These are phyloP conservation scores for Pharus latifolius DNA, from an alignment of 176 grass and related monocot genomes.

Conservation along the genomic window DNA sequence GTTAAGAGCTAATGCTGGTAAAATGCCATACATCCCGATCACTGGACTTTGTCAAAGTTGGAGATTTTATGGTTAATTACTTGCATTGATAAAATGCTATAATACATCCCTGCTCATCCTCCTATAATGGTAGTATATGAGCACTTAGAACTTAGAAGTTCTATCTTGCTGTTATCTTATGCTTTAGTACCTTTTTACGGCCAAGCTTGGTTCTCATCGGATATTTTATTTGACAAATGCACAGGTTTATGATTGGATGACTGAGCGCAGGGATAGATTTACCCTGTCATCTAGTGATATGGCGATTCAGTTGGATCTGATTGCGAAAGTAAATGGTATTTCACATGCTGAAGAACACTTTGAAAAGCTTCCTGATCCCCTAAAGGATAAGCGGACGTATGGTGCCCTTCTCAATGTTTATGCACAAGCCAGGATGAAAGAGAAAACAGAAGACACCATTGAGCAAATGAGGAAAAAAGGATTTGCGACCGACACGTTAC, in stretches of 20 bases:
- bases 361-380: constrained; percentile 44
- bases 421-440: constrained; percentile 59
- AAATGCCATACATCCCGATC: neutral
- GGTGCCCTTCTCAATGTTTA: constrained; percentile 90
- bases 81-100: no score
- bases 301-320: constrained; percentile 79
- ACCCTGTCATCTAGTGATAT: constrained; percentile 53
- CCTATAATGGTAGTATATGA: neutral
- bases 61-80: neutral
- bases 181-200: neutral
- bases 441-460: constrained; percentile 61
- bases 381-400: constrained; percentile 77
- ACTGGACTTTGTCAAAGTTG: neutral
- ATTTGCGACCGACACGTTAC: constrained; percentile 54
- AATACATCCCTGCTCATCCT: neutral
- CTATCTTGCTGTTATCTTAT: neutral
- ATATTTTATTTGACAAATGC: neutral
- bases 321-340: constrained; percentile 63
- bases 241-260: constrained; percentile 90
- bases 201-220: neutral
- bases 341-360: constrained; percentile 67
- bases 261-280: constrained; percentile 48
- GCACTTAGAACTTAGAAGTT: neutral
- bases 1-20: neutral
- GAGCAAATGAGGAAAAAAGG: constrained; percentile 57